These are phyloP conservation scores for Nicotiana undulata DNA, from an alignment of 257 asterid species.

Conservation along the genomic window DNA sequence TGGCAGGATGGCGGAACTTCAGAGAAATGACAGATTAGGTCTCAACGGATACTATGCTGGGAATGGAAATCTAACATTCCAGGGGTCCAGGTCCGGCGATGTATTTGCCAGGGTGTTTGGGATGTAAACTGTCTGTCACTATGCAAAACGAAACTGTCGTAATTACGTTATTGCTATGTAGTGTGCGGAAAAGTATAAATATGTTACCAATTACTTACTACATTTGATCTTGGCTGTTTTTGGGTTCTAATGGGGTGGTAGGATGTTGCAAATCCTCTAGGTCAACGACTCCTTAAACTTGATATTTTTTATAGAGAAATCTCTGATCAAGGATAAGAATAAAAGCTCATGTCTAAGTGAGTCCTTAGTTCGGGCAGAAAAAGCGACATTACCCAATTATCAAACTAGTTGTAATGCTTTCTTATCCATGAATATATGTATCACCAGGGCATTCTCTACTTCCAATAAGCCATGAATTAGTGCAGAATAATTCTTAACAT, in stretches of 20 bases:
- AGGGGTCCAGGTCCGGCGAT: slow-evolving; percentile 52
- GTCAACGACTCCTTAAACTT: background rate
- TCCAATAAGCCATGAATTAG: background rate
- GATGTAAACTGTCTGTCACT: slow-evolving; percentile 30
- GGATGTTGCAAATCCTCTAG: background rate
- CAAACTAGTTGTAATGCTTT: background rate
- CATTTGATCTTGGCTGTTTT: background rate
- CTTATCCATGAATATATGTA: background rate
- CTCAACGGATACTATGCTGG: slow-evolving; percentile 43
- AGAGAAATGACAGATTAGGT: slow-evolving; percentile 60
- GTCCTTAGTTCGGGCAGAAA: background rate
- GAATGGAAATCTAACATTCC: slow-evolving; percentile 56
- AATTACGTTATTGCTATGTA: background rate
- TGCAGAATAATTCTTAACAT: background rate
- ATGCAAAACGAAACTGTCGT: background rate
- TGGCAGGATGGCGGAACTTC: slow-evolving; percentile 28
- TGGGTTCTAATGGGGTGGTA: background rate
- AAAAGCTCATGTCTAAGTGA: background rate
- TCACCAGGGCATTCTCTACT: background rate
- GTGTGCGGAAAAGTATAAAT: background rate
- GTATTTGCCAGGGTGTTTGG: slow-evolving; percentile 56
- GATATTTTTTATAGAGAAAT: background rate
- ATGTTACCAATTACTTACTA: background rate
- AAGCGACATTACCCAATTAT: too few species aligned
- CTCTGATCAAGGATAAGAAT: background rate